Conservation (phyloP, 116 monocot species). For the Trichopus zeylanicus region DNA sequence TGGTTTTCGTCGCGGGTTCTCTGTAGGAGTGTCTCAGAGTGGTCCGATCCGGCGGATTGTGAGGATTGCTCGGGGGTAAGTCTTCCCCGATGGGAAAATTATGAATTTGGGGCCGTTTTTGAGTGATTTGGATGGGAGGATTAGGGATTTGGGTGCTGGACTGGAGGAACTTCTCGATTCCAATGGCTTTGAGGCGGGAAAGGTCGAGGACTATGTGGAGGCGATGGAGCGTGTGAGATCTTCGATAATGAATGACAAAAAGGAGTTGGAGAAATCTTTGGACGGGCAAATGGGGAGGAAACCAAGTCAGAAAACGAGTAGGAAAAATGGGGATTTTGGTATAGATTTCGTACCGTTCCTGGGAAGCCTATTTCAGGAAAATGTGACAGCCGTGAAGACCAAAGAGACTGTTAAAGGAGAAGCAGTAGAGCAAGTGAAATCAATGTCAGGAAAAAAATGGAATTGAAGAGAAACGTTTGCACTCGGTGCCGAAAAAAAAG, state of each 20-base stretch:
- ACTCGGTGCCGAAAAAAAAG: not conserved
- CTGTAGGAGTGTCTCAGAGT: conserved; percentile 25
- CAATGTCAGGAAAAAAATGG: conserved; percentile 4
- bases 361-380: conserved; percentile 29
- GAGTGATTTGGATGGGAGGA: conserved; percentile 27
- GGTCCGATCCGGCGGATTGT: not conserved
- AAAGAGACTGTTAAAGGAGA: conserved; percentile 36
- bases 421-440: conserved; percentile 10
- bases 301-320: conserved; percentile 29
- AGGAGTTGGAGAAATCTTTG: conserved; percentile 20
- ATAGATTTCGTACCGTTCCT: conserved; percentile 38
- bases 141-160: conserved; percentile 32
- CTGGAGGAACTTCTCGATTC: conserved; percentile 21
- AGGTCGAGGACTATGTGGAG: conserved; percentile 28
- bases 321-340: conserved; percentile 35
- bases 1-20: conserved; percentile 53
- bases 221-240: conserved; percentile 29
- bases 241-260: conserved; percentile 18
- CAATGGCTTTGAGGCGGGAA: conserved; percentile 18
- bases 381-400: conserved; percentile 4
- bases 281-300: conserved; percentile 19
- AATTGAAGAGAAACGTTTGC: conserved; percentile 2
- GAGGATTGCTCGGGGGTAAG: conserved; percentile 7
- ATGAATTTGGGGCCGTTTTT: conserved; percentile 37
- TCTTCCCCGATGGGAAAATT: conserved; percentile 18